Conservation (phyloP, 169 alveolate genomes). For the Pseudocohnilembus persalinus region DNA sequence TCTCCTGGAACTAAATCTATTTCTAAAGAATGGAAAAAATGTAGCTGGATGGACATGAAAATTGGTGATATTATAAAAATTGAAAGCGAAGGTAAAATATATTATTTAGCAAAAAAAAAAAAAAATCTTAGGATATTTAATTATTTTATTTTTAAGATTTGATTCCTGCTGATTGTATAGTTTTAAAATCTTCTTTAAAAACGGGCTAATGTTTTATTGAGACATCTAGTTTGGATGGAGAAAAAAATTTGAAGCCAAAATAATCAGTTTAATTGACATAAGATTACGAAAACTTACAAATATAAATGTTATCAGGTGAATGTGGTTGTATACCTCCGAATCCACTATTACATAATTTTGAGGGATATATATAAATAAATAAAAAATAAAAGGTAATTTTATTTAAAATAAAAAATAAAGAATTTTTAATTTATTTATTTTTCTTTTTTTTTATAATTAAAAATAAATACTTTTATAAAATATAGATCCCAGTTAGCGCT, state of each 20-base stretch:
- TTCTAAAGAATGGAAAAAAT: conserved; percentile 42
- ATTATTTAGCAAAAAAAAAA: too few species aligned
- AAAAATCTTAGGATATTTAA: too few species aligned
- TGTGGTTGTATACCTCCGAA: conserved; percentile 29
- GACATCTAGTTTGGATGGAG: conserved; percentile 87
- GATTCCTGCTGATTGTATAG: conserved; percentile 80
- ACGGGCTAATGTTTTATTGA: conserved; percentile 76
- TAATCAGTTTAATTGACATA: conserved; percentile 19
- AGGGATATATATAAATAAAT: conserved; percentile 39
- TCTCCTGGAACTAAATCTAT: conserved; percentile 50
- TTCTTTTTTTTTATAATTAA: not conserved
- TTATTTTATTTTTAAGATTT: conserved; percentile 42
- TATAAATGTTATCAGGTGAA: not conserved
- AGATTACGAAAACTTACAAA: not conserved
- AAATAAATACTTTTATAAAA: not conserved
- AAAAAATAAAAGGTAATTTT: conserved; percentile 2
- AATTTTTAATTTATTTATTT: too few species aligned
- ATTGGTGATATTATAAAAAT: conserved; percentile 79
- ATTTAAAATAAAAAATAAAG: conserved; percentile 2
- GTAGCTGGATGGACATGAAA: conserved; percentile 48
- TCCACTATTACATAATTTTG: conserved; percentile 35
- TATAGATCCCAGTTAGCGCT: conserved; percentile 24
- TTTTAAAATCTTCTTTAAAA: conserved; percentile 60
- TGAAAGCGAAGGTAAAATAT: conserved; percentile 45
- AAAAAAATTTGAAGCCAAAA: conserved; percentile 75